A percentile compares a stretch with the other conserved stretches of the same genome.
phyloP scores from a whole-genome alignment of 2,329 filamentous ascomycete species.

The Tolypocladium inflatum region DNA sequence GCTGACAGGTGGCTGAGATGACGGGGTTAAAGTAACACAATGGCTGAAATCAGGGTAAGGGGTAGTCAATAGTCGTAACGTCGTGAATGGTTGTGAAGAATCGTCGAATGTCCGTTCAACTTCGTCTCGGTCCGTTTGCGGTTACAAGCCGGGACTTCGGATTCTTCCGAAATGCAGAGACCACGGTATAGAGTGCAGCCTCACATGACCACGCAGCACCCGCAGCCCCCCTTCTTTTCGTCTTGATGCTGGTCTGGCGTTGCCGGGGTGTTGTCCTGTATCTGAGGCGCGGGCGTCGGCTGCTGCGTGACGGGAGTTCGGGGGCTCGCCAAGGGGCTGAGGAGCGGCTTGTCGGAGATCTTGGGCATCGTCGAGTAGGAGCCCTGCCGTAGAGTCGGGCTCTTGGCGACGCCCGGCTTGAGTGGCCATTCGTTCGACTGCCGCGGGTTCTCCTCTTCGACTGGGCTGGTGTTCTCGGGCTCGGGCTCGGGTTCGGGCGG shows the following conservation, averaged over 20 bases:
- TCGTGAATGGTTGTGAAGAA: conserved; percentile 12
- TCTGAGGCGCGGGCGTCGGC: conserved; percentile 12
- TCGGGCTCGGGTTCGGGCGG: conserved; percentile 30
- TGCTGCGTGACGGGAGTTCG: conserved; percentile 32
- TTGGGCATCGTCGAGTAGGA: conserved; percentile 56
- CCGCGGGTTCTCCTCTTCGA: conserved; percentile 20
- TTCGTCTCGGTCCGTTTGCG: not conserved
- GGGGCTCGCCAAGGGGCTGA: conserved; percentile 32
- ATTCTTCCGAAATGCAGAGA: not conserved
- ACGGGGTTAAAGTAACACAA: conserved; percentile 16
- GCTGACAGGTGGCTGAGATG: not conserved
- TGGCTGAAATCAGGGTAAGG: conserved; percentile 14
- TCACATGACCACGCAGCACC: conserved; percentile 44
- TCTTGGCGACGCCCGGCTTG: conserved; percentile 34
- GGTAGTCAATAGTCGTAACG: conserved; percentile 18
- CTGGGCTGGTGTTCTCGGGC: conserved; percentile 13
- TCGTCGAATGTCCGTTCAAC: not conserved
- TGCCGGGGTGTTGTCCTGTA: conserved; percentile 2
- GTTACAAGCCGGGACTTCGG: not conserved
- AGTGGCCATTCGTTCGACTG: conserved; percentile 49
- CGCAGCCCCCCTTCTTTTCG: conserved; percentile 34
- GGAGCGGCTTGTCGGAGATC: conserved; percentile 30
- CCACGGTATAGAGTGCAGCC: not conserved
- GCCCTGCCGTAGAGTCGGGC: conserved; percentile 32
- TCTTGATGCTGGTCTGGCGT: conserved; percentile 18